Conservation (phyloP, 2,329 filamentous ascomycete species). For the Beauveria sp. region DNA sequence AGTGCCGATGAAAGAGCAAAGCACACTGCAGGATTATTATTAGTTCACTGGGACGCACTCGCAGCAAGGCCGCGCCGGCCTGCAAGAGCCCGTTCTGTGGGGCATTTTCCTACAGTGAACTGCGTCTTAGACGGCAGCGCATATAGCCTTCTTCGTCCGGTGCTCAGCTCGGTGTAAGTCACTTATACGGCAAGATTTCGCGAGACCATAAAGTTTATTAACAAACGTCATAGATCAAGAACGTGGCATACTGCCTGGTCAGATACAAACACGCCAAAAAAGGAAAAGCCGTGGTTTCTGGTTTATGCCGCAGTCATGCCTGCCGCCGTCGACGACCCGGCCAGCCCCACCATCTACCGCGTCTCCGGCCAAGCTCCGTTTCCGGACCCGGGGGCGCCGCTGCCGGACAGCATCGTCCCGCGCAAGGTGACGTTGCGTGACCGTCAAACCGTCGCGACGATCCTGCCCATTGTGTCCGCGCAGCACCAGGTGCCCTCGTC, state of each 20-base stretch:
- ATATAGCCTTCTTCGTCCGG: not conserved
- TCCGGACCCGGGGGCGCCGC: slow-evolving; percentile 48
- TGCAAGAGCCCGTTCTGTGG: not conserved
- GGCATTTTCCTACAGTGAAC: not conserved
- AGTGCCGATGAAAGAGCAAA: not conserved
- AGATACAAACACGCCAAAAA: not conserved
- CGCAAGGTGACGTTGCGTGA: slow-evolving; percentile 77
- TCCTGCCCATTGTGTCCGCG: slow-evolving; percentile 70
- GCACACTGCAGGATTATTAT: not conserved
- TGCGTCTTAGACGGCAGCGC: not conserved
- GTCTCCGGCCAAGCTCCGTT: slow-evolving; percentile 59
- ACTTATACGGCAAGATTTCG: not conserved
- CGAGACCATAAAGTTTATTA: not conserved
- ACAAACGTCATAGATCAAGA: not conserved
- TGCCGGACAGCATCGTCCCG: slow-evolving; percentile 62
- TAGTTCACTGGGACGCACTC: not conserved
- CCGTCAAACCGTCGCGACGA: slow-evolving; percentile 72
- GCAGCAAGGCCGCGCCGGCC: not conserved
- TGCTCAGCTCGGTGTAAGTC: not conserved
- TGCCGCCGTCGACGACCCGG: slow-evolving; percentile 71
- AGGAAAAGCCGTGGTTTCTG: not conserved
- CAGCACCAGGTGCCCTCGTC: slow-evolving; percentile 66
- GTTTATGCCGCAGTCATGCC: slow-evolving; percentile 47
- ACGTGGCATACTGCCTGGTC: not conserved
- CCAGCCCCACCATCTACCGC: slow-evolving; percentile 61